Evolutionary conservation across 331 rosid genomes (phyloP), one percentile per base, ranked within the genome.

Genomic region (Quercus lobata): DNA sequence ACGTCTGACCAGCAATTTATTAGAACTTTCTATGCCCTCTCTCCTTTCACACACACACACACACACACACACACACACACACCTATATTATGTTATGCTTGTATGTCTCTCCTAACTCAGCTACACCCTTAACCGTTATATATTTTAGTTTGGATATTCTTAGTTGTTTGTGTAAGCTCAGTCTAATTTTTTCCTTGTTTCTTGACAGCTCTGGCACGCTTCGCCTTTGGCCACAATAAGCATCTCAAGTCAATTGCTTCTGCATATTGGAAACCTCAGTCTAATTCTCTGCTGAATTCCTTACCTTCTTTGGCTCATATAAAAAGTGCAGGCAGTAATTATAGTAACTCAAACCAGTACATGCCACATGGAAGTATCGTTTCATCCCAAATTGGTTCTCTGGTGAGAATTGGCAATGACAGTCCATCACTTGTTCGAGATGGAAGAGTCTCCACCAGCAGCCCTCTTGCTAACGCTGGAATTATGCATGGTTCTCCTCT

Each of bases 211-310:
- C 82, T 96, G 65, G 93, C 93, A 74, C 96, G 98, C 80, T 91
- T 96, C 81, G 97, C 99, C 70, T 96, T 96, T 88, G 99, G 97
- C 72, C 99, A 93, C 89, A 91, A 90, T 86, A 89, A 93, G 87
- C 89, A 90, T 86, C 97, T 96, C 61, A 93, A 96, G 90, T 89
- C 94, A 58, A 85, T 90, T 88, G 99, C 99, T 79, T 94, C 97
- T 58, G 91, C 94, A 27, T 93, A 81, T 86, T 93, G 94, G 97
- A 96, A 93, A 85, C 98, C 98, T 30, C 99, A 96, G 75, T 65
- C 93, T 75, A 91, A 86, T 89, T 88, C 98, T 74, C 81, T 90
- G 79, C 54, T 93, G 77, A 89, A 86, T 81, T 89, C 99, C 72
- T 88, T 93, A 54, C 93, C 98, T 68, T 89, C 98, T 54, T 83